phyloP scores from a whole-genome alignment of 2,329 filamentous ascomycete genomes.

The Beauveria rudraprayagi region DNA sequence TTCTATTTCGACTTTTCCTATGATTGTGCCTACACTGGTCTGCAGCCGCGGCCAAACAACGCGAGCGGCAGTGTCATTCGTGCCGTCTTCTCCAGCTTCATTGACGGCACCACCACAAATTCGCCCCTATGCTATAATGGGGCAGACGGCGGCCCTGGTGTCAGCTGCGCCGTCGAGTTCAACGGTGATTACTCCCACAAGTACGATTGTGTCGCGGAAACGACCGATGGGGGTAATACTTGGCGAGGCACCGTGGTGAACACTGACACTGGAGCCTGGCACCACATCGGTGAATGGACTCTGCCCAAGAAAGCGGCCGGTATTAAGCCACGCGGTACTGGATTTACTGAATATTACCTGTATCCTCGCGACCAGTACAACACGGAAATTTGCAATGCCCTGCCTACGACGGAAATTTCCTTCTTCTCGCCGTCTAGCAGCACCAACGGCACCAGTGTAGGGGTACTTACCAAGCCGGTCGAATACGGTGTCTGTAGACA shows the following conservation, averaged over 20 bases:
- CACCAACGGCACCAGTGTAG: slow-evolving; percentile 9
- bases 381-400: slow-evolving; percentile 1
- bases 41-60: slow-evolving; percentile 16
- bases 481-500: slow-evolving; percentile 16
- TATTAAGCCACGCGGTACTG: slow-evolving; percentile 12
- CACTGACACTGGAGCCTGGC: slow-evolving; percentile 7
- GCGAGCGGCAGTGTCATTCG: slow-evolving; percentile 14
- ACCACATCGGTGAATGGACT: slow-evolving; percentile 17
- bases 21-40: slow-evolving; percentile 14
- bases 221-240: slow-evolving; percentile 11
- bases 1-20: slow-evolving; percentile 12
- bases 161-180: slow-evolving; percentile 18
- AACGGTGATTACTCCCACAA: slow-evolving; percentile 15
- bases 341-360: slow-evolving; percentile 19
- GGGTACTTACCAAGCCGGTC: slow-evolving; percentile 10
- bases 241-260: slow-evolving; percentile 19
- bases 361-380: slow-evolving; percentile 12
- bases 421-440: slow-evolving; percentile 13
- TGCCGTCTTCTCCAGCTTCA: slow-evolving; percentile 19
- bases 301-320: slow-evolving; percentile 14
- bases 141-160: slow-evolving; percentile 20
- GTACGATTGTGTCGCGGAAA: slow-evolving; percentile 16
- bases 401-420: slow-evolving; percentile 13
- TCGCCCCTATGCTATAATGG: slow-evolving; percentile 16
- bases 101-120: slow-evolving; percentile 12